Percentiles rank a stretch among this genome's conserved stretches.
These are phyloP conservation scores for Fusarium sarcochroum DNA, from an alignment of 2,329 filamentous ascomycete genomes.

Conservation along the genomic window DNA sequence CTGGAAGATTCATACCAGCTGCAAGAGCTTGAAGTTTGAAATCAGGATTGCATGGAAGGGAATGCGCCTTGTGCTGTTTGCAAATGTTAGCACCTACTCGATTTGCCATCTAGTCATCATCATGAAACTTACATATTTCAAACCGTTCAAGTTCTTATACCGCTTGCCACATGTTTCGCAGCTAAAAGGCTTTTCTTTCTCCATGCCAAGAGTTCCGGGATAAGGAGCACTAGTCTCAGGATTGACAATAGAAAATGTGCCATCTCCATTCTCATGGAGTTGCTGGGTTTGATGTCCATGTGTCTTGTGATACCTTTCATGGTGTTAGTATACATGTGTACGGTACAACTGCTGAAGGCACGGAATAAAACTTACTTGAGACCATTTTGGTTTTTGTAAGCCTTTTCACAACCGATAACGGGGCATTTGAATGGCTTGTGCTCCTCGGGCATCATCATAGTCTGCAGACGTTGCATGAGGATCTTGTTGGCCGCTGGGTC, in stretches of 20 bases:
- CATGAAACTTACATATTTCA: slow-evolving; percentile 83
- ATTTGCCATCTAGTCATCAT: neutral
- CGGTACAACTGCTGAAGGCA: neutral
- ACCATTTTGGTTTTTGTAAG: slow-evolving; percentile 99
- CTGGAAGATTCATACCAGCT: slow-evolving; percentile 59
- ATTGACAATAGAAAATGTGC: slow-evolving; percentile 98
- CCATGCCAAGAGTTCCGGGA: slow-evolving; percentile 97
- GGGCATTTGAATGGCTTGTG: slow-evolving; percentile 98
- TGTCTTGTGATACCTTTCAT: slow-evolving; percentile 75
- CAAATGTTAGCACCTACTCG: slow-evolving; percentile 50
- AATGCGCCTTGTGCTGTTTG: slow-evolving; percentile 80
- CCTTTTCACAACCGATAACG: slow-evolving; percentile 98
- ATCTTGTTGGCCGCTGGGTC: slow-evolving; percentile 80
- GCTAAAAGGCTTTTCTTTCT: slow-evolving; percentile 99
- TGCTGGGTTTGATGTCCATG: slow-evolving; percentile 98
- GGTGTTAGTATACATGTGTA: slow-evolving; percentile 26
- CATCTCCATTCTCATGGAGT: slow-evolving; percentile 95
- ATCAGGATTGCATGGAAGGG: slow-evolving; percentile 90
- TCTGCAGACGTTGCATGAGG: slow-evolving; percentile 69
- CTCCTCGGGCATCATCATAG: slow-evolving; percentile 83
- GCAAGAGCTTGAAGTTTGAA: slow-evolving; percentile 64
- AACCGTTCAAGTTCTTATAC: slow-evolving; percentile 98
- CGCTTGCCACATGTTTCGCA: slow-evolving; percentile 98
- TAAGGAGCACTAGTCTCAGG: slow-evolving; percentile 95
- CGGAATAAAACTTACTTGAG: slow-evolving; percentile 78